Evolutionary conservation across 306 rosid genomes (phyloP).

Genomic region (Hylodesmum podocarpum): DNA sequence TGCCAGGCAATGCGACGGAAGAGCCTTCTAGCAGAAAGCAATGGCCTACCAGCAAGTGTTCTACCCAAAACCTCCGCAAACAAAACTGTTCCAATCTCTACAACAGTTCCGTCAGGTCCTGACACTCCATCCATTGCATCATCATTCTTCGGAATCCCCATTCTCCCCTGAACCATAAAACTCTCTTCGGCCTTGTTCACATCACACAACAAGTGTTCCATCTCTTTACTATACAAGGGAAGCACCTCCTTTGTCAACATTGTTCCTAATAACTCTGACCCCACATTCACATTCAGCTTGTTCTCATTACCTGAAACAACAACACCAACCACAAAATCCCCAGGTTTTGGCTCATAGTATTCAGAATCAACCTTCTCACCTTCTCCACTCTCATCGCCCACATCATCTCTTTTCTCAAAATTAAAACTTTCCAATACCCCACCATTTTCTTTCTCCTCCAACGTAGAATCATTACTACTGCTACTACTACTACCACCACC

Average conservation of each 20-base stretch:
- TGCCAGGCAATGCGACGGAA: conserved; percentile 84
- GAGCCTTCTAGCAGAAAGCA: conserved; percentile 77
- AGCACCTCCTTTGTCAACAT: conserved; percentile 89
- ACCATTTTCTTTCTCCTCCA: conserved; percentile 34
- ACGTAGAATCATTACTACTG: conserved; percentile 36
- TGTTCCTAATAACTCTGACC: conserved; percentile 72
- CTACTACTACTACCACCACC: too few relatives aligned
- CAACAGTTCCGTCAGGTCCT: conserved; percentile 51
- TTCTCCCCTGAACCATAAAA: conserved; percentile 58
- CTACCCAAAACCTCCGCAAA: conserved; percentile 90
- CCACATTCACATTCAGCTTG: conserved; percentile 73
- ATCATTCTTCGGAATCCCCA: conserved; percentile 58
- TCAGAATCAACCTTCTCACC: conserved; percentile 40
- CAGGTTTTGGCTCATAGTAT: conserved; percentile 82
- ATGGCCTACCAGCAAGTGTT: conserved; percentile 80
- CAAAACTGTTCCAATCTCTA: conserved; percentile 69
- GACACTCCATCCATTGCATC: conserved; percentile 45
- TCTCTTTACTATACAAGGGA: conserved; percentile 72
- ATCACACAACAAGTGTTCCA: conserved; percentile 68
- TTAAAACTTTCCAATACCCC: conserved; percentile 31
- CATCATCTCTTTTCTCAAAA: conserved; percentile 28
- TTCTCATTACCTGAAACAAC: conserved; percentile 82
- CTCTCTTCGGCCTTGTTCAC: conserved; percentile 39
- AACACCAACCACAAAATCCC: conserved; percentile 78
- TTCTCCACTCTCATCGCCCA: conserved; percentile 34